Conservation (phyloP, 768 basidiomycete genomes). For the Rhodosporidiobolus odoratus region DNA sequence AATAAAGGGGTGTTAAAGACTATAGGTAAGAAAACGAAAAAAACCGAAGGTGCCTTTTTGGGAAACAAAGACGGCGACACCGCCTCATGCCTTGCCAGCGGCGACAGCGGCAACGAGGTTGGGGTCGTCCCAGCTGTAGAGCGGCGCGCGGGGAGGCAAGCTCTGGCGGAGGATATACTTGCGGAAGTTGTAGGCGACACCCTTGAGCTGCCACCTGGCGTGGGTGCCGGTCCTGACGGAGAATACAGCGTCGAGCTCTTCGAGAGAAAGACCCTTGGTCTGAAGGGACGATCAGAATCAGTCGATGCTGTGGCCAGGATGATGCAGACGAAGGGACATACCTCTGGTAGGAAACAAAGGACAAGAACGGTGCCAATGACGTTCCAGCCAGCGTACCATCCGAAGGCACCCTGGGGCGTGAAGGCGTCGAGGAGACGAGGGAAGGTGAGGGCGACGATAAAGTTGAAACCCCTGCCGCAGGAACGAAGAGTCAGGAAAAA, state of each 20-base stretch:
- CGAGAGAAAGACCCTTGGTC: constrained; percentile 43
- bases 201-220: neutral
- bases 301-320: neutral
- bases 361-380: constrained; percentile 37
- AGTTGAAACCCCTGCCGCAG: constrained; percentile 12
- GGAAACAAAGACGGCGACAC: no score
- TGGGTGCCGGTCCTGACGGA: neutral
- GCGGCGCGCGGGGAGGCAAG: neutral
- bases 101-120: no score
- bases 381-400: constrained; percentile 41
- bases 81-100: no score
- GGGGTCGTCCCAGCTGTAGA: neutral
- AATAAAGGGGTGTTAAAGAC: no score
- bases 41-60: no score
- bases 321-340: neutral
- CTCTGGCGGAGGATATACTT: constrained; percentile 6
- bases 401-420: constrained; percentile 29
- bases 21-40: no score
- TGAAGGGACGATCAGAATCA: neutral
- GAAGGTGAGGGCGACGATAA: constrained; percentile 38
- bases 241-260: constrained; percentile 41
- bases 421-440: constrained; percentile 34
- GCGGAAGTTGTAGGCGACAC: neutral
- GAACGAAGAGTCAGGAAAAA: neutral
- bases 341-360: constrained; percentile 44